These are phyloP conservation scores for Aurifilum marmelostoma DNA, from an alignment of 2,329 filamentous ascomycete genomes.

Conservation along the genomic window DNA sequence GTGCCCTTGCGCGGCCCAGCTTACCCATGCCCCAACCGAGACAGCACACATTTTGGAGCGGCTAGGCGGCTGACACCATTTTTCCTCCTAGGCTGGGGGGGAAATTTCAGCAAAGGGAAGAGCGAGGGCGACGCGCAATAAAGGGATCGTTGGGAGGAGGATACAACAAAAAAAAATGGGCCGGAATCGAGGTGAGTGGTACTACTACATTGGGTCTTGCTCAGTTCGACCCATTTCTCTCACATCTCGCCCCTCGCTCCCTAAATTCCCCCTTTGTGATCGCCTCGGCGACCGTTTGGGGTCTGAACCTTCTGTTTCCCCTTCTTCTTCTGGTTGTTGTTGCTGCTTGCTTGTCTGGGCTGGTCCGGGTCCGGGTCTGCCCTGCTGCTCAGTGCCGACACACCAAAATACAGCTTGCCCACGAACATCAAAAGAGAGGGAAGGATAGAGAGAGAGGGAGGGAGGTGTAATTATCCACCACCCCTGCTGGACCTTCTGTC, in stretches of 20 bases:
- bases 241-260: constrained; percentile 26
- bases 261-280: constrained; percentile 11
- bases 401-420: background rate
- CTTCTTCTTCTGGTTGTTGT: no score
- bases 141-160: constrained; percentile 25
- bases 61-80: constrained; percentile 26
- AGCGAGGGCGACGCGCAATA: constrained; percentile 28
- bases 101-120: constrained; percentile 13
- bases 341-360: background rate
- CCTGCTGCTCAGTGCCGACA: background rate
- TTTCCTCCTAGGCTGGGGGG: constrained; percentile 20
- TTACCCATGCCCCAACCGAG: constrained; percentile 26
- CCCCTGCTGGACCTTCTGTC: background rate
- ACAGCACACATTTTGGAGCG: constrained; percentile 19
- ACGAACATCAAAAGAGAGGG: background rate
- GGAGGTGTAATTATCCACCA: background rate
- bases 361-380: background rate
- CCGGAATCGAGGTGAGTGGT: constrained; percentile 54
- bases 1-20: constrained; percentile 27
- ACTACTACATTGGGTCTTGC: background rate
- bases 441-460: background rate
- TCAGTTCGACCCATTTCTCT: constrained; percentile 36
- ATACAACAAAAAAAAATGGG: constrained; percentile 45
- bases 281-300: background rate
- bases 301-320: background rate